These are phyloP conservation scores for Ophiocordyceps sinensis DNA, from an alignment of 2,329 filamentous ascomycete genomes.

Conservation along the genomic window DNA sequence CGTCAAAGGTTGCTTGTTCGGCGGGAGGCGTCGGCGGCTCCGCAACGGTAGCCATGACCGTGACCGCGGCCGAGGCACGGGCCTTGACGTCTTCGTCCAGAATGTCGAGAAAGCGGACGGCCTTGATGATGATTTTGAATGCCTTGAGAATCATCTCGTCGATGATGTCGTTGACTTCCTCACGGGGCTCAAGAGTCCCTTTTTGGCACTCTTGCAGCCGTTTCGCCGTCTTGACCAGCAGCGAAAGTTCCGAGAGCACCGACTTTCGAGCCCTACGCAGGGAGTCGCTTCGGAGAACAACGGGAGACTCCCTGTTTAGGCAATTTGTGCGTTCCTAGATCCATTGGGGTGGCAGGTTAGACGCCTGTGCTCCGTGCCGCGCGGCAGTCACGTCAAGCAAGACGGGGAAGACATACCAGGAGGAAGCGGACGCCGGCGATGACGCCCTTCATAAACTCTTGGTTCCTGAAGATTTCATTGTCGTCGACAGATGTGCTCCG, in stretches of 20 bases:
- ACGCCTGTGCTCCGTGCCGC: no score
- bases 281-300: conserved; percentile 61
- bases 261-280: conserved; percentile 75
- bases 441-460: conserved; percentile 87
- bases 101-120: conserved; percentile 77
- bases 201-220: conserved; percentile 61
- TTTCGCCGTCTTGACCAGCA: conserved; percentile 80
- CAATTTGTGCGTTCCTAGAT: conserved; percentile 73
- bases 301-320: conserved; percentile 63
- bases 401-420: conserved; percentile 46
- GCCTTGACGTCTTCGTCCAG: conserved; percentile 50
- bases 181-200: conserved; percentile 27
- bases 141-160: conserved; percentile 90
- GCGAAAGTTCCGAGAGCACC: conserved; percentile 75
- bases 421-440: conserved; percentile 87
- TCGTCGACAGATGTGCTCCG: conserved; percentile 64
- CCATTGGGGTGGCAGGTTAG: neutral
- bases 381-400: neutral
- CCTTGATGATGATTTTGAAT: conserved; percentile 85
- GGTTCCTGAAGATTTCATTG: conserved; percentile 67
- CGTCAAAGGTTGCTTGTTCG: conserved; percentile 36
- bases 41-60: conserved; percentile 43
- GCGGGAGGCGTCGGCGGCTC: conserved; percentile 52
- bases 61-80: conserved; percentile 36
- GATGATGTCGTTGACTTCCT: conserved; percentile 59